Evolutionary conservation across 163 green algal genomes (phyloP), one percentile per base, ranked within the genome.

Genomic region (Scenedesmus sp.): DNA sequence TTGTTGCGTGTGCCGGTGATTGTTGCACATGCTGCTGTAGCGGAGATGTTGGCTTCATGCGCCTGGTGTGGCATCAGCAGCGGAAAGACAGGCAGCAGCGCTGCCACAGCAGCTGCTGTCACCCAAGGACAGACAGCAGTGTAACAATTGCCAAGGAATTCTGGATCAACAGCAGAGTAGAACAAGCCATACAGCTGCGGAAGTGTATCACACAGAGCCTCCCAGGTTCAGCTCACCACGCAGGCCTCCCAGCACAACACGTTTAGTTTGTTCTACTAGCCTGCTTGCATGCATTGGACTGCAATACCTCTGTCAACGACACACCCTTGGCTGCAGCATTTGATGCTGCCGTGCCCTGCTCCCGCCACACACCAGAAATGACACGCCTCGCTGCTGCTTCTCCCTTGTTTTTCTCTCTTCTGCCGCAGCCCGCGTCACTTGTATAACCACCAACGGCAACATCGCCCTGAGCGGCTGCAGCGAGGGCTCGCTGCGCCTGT

Each of bases 381-480:
- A 26, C 66, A 76, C 16, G 4, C 16, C 66, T 13, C 5, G 66
- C 66, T 12, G n/a, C 16, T 13, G 12, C 20, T 73, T 73, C 66
- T 26, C 16, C 15, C 55, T 67, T 70, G 3, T 55, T 7, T 81
- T 46, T 46, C 34, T 46, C 34, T 46, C 34, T 46, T 46, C 34
- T 46, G 34, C 34, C 34, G 66, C 90, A 93, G 83, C 83, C 7
- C 70, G 59, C 16, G 54, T 93, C 9, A 90, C 46, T 16, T 76
- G 66, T 16, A 18, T 93, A 0, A 16, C 16, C 18, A 90, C 15
- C 70, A 90, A 93, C 52, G 90, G 90, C 90, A 85, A 76, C 90
- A 76, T 90, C 9, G 84, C 84, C 3, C 57, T 90, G 8, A 90
- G 82, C 70, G 90, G 90, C 18, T 85, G 67, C 46, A 23, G 13